phyloP scores from a whole-genome alignment of 176 grass and related monocot genomes.

The Aegilops umbellulata region DNA sequence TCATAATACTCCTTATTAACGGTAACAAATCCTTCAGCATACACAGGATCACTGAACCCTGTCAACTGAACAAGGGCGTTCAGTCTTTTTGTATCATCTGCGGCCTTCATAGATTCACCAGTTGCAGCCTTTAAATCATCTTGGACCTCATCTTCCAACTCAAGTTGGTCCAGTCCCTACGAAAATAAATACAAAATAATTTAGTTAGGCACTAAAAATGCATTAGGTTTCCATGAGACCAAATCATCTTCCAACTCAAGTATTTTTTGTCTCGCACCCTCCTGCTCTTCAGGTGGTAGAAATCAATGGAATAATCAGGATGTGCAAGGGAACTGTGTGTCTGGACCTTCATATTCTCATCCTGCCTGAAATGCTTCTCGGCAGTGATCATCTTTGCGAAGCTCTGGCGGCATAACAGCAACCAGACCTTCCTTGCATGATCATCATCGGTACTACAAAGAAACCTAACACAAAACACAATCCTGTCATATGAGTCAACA shows the following conservation, averaged over 20 bases:
- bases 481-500: conserved; percentile 47
- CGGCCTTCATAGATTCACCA: conserved; percentile 46
- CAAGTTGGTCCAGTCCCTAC: conserved; percentile 53
- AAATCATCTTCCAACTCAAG: too few relatives aligned
- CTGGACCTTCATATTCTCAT: conserved; percentile 64
- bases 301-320: conserved; percentile 75
- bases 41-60: conserved; percentile 52
- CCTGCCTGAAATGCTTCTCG: not conserved
- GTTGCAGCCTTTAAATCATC: conserved; percentile 55
- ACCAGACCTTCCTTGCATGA: conserved; percentile 51
- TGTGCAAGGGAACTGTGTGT: conserved; percentile 55
- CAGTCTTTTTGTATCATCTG: conserved; percentile 36
- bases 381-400: conserved; percentile 52
- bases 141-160: conserved; percentile 53
- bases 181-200: conserved; percentile 7
- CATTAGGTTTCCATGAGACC: too few relatives aligned
- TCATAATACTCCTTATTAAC: conserved; percentile 48
- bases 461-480: conserved; percentile 54
- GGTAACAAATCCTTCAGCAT: conserved; percentile 53
- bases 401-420: conserved; percentile 54
- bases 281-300: conserved; percentile 67
- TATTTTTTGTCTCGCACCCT: conserved; percentile 31
- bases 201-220: too few relatives aligned
- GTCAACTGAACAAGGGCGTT: conserved; percentile 54
- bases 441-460: conserved; percentile 59